Percentiles rank a stretch among this genome's conserved stretches.
These are phyloP conservation scores for Albizia julibrissin DNA, from an alignment of 306 rosid species.

Conservation along the genomic window DNA sequence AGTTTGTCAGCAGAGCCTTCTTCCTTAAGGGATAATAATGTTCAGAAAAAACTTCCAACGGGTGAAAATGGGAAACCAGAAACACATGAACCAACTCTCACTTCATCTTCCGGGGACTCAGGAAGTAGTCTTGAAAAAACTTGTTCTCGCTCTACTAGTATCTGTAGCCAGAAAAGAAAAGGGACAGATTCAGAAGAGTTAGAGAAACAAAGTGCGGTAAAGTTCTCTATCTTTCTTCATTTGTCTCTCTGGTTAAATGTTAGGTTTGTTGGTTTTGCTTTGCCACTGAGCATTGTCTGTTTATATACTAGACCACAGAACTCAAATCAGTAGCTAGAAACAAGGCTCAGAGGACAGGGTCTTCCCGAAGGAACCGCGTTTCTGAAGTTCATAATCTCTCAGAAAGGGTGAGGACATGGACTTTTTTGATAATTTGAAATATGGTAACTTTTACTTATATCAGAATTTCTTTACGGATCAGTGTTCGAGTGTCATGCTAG, in stretches of 20 bases:
- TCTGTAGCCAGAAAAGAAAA: slow-evolving; percentile 66
- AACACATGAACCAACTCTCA: slow-evolving; percentile 52
- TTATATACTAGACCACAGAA: slow-evolving; percentile 55
- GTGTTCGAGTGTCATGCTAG: too few species aligned
- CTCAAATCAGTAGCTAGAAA: slow-evolving; percentile 56
- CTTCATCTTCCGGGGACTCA: slow-evolving; percentile 81
- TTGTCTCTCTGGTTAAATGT: slow-evolving; percentile 5
- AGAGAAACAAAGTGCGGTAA: slow-evolving; percentile 86
- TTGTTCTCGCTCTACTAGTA: slow-evolving; percentile 53
- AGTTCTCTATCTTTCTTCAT: slow-evolving; percentile 9
- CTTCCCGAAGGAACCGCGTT: slow-evolving; percentile 68
- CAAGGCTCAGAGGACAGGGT: slow-evolving; percentile 55
- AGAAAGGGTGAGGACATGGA: slow-evolving; percentile 64
- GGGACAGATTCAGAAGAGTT: slow-evolving; percentile 61
- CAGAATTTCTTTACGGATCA: slow-evolving; percentile 21
- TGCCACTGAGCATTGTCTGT: slow-evolving; percentile 14
- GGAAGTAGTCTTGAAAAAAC: slow-evolving; percentile 64
- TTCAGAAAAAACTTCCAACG: slow-evolving; percentile 37
- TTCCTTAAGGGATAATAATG: slow-evolving; percentile 40
- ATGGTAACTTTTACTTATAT: neutral
- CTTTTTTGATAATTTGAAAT: slow-evolving; percentile 21
- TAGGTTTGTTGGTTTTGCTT: neutral
- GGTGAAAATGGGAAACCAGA: slow-evolving; percentile 52
- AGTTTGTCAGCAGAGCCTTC: slow-evolving; percentile 50
- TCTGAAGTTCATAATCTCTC: slow-evolving; percentile 91